These are phyloP conservation scores for Fennellomyces sp. DNA, from an alignment of 371 early-diverging fungal species.

Conservation along the genomic window DNA sequence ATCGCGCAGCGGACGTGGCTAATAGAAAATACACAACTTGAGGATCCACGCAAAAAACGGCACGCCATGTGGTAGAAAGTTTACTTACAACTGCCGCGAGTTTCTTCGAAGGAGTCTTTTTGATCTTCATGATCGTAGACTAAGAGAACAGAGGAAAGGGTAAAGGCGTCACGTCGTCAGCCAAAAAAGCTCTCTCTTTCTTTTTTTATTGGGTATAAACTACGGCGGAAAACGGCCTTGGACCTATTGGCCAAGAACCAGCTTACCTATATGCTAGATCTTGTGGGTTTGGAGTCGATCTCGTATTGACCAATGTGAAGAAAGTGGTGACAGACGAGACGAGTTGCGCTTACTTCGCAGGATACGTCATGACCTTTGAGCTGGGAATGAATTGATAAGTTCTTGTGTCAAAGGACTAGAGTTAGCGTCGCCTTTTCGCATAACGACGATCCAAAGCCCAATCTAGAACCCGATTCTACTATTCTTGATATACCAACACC, in stretches of 20 bases:
- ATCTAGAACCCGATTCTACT: no score
- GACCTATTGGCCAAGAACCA: background rate
- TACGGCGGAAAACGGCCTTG: no score
- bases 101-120: constrained; percentile 67
- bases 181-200: no score
- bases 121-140: constrained; percentile 66
- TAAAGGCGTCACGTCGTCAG: constrained; percentile 1
- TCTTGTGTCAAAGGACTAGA: no score
- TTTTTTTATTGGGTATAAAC: background rate
- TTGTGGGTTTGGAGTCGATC: background rate
- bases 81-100: constrained; percentile 62
- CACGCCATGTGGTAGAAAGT: background rate
- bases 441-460: no score
- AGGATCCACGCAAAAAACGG: background rate
- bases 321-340: background rate
- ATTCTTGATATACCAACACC: no score
- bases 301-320: background rate
- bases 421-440: no score
- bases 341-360: no score
- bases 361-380: no score
- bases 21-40: constrained; percentile 1
- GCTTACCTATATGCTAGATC: background rate
- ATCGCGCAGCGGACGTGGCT: constrained; percentile 61
- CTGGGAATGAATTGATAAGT: no score
- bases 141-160: constrained; percentile 6